These are phyloP conservation scores for Myochromella boudieri DNA, from an alignment of 768 basidiomycete genomes.

Conservation along the genomic window DNA sequence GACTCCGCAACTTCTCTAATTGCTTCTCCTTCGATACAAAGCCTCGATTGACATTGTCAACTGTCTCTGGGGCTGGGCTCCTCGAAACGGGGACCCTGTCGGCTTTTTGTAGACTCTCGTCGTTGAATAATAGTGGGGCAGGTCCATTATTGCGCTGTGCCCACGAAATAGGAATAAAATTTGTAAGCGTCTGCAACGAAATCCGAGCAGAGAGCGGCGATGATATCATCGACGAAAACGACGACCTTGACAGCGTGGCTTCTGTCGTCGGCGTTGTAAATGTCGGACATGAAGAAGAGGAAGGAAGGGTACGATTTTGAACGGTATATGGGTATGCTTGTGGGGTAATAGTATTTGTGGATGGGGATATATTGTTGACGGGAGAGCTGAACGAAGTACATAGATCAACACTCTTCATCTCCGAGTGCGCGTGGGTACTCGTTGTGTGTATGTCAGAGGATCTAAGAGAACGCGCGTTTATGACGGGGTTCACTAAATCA, in stretches of 20 bases:
- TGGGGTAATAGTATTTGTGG: constrained; percentile 12
- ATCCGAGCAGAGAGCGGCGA: constrained; percentile 56
- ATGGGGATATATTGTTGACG: constrained; percentile 16
- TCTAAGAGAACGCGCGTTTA: constrained; percentile 39
- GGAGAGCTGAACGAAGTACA: constrained; percentile 22
- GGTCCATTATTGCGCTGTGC: constrained; percentile 37
- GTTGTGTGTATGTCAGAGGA: constrained; percentile 30
- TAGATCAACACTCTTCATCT: constrained; percentile 40
- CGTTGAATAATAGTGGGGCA: constrained; percentile 12
- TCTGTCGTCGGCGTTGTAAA: constrained; percentile 12
- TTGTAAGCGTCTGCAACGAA: constrained; percentile 60
- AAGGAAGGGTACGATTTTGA: constrained; percentile 8
- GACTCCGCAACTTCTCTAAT: constrained; percentile 57
- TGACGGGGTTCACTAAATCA: constrained; percentile 35
- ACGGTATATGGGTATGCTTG: constrained; percentile 18
- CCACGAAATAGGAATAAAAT: constrained; percentile 58
- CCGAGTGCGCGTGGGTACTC: constrained; percentile 27
- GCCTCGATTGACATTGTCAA: constrained; percentile 24
- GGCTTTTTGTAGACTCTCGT: constrained; percentile 1
- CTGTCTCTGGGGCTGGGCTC: background rate
- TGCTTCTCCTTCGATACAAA: constrained; percentile 69
- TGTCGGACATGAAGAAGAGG: constrained; percentile 5
- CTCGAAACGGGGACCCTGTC: background rate
- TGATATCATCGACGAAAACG: constrained; percentile 49
- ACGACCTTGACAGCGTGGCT: constrained; percentile 29